Percentiles rank a stretch among this genome's conserved stretches.
Conservation (phyloP, 805 yeast genomes). For the Candida boidinii region DNA sequence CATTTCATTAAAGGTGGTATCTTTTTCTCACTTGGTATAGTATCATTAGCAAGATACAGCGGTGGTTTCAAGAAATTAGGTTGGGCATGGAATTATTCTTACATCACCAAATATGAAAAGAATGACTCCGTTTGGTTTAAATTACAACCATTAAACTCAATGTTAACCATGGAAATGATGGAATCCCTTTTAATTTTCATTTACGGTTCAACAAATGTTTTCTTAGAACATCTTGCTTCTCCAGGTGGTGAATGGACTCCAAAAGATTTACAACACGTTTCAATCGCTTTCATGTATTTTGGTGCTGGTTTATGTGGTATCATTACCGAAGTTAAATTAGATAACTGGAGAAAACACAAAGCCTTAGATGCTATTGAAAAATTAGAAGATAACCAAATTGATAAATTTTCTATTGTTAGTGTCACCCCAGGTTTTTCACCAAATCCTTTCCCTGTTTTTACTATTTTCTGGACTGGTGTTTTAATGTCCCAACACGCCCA, state of each 20-base stretch:
- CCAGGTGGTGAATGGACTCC: constrained; percentile 82
- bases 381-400: constrained; percentile 1
- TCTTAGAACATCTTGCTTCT: constrained; percentile 79
- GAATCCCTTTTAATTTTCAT: constrained; percentile 76
- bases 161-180: constrained; percentile 75
- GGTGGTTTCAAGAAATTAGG: constrained; percentile 74
- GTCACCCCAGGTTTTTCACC: constrained; percentile 73
- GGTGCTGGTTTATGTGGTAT: constrained; percentile 93
- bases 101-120: constrained; percentile 16
- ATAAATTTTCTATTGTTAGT: constrained; percentile 2
- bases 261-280: constrained; percentile 82
- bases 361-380: constrained; percentile 14
- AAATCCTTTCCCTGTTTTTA: constrained; percentile 90
- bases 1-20: constrained; percentile 96
- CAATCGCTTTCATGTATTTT: constrained; percentile 84
- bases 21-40: constrained; percentile 64
- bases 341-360: constrained; percentile 42
- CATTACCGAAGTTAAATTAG: constrained; percentile 60
- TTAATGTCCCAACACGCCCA: constrained; percentile 94
- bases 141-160: constrained; percentile 29
- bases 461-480: constrained; percentile 93
- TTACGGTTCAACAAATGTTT: constrained; percentile 85
- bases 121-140: constrained; percentile 23
- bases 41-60: constrained; percentile 79
- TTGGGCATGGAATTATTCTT: constrained; percentile 78